phyloP scores from a whole-genome alignment of 495 filamentous ascomycete species.

The Chlorociboria aeruginascens region DNA sequence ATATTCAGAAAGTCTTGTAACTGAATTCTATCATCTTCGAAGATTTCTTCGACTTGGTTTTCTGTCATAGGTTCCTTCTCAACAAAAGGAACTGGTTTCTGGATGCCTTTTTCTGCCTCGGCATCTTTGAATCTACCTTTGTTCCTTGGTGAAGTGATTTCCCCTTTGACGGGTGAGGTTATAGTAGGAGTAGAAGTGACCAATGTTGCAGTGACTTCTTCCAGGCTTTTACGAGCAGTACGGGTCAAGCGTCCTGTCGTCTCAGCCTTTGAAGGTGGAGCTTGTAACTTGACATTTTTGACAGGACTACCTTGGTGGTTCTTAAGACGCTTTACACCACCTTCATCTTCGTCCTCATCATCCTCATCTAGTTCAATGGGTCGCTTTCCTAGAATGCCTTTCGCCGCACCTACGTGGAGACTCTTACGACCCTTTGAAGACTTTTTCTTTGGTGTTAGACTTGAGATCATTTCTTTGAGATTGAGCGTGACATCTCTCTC shows the following conservation, averaged over 20 bases:
- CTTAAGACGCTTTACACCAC: constrained; percentile 57
- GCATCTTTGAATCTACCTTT: constrained; percentile 39
- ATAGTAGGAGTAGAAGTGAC: constrained; percentile 28
- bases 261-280: constrained; percentile 51
- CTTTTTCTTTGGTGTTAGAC: constrained; percentile 65
- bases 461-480: constrained; percentile 66
- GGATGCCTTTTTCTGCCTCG: constrained; percentile 27
- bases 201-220: constrained; percentile 15
- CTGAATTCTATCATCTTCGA: constrained; percentile 54
- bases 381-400: constrained; percentile 62
- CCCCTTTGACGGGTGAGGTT: constrained; percentile 32
- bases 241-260: constrained; percentile 47
- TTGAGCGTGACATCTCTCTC: constrained; percentile 50
- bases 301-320: constrained; percentile 64
- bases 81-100: constrained; percentile 30
- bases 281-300: constrained; percentile 58
- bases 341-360: constrained; percentile 50
- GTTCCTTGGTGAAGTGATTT: constrained; percentile 34
- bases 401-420: constrained; percentile 62
- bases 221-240: constrained; percentile 32
- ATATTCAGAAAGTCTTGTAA: constrained; percentile 88
- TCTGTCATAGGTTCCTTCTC: constrained; percentile 21
- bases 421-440: constrained; percentile 59
- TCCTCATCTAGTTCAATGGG: constrained; percentile 59
- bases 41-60: constrained; percentile 26